Evolutionary conservation across 83 land plant genomes (phyloP).

Genomic region (Thuja plicata): DNA sequence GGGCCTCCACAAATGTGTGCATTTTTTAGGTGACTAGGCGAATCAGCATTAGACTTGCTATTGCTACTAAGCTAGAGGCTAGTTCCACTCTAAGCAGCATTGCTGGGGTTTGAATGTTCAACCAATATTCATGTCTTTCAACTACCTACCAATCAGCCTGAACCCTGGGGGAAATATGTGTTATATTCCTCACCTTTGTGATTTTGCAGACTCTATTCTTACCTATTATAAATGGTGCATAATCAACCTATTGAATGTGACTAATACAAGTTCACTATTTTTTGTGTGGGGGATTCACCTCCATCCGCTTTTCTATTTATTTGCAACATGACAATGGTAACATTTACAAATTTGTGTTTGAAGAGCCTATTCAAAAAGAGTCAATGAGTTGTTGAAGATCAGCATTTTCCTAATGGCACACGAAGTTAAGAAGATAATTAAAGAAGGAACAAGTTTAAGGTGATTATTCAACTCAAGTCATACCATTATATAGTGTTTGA

Average conservation of each 20-base stretch:
- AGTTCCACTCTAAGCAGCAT: too few relatives aligned
- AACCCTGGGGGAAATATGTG: neutral
- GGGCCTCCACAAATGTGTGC: neutral
- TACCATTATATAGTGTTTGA: neutral
- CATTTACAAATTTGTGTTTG: neutral
- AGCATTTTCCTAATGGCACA: neutral
- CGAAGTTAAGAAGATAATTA: neutral
- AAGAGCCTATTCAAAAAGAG: neutral
- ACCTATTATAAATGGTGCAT: neutral
- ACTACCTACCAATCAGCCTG: too few relatives aligned
- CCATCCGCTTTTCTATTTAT: neutral
- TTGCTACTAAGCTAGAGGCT: too few relatives aligned
- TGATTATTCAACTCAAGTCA: neutral
- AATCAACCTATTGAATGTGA: neutral
- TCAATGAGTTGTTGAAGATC: neutral
- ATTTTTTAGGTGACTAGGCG: too few relatives aligned
- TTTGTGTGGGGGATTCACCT: neutral
- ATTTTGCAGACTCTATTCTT: neutral
- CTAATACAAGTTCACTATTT: neutral
- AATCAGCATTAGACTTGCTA: too few relatives aligned
- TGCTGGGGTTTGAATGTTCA: too few relatives aligned
- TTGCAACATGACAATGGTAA: neutral
- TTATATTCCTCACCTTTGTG: neutral
- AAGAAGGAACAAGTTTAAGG: neutral
- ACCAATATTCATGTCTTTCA: too few relatives aligned